phyloP scores from a whole-genome alignment of 768 basidiomycete genomes.

The Daedaleopsis sinensis region DNA sequence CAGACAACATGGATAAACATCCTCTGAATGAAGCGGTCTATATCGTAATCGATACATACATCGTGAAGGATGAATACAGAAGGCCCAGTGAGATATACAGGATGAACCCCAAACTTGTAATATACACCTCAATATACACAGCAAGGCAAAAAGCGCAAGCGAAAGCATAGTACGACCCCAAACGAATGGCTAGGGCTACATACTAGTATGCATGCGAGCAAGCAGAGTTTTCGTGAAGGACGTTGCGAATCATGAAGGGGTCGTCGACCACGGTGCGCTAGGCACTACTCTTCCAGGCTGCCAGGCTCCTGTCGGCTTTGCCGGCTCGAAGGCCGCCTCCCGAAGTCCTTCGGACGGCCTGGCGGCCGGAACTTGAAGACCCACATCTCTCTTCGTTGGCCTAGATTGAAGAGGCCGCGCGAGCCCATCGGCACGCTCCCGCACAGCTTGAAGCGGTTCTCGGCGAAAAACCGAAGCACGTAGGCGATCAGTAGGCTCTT shows the following conservation, averaged over 20 bases:
- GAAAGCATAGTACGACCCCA: not conserved
- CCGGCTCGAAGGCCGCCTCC: constrained; percentile 16
- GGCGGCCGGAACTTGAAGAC: constrained; percentile 51
- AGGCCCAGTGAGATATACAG: no score
- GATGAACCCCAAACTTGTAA: no score
- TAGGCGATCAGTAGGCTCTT: constrained; percentile 62
- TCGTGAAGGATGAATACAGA: no score
- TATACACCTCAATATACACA: not conserved
- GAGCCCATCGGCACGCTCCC: constrained; percentile 65
- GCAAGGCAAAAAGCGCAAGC: not conserved
- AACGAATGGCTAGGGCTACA: not conserved
- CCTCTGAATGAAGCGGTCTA: no score
- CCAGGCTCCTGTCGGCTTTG: constrained; percentile 9
- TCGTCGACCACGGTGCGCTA: not conserved
- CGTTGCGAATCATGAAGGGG: not conserved
- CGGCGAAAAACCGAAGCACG: constrained; percentile 59
- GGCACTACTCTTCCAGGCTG: not conserved
- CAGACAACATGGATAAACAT: no score
- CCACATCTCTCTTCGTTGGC: constrained; percentile 59
- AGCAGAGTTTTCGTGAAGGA: not conserved
- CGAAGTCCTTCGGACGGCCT: constrained; percentile 3
- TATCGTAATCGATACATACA: no score
- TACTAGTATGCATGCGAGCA: not conserved
- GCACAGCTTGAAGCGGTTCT: constrained; percentile 62
- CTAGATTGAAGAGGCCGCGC: constrained; percentile 40